phyloP scores from a whole-genome alignment of 305 asterid genomes.

The Vinca major region DNA sequence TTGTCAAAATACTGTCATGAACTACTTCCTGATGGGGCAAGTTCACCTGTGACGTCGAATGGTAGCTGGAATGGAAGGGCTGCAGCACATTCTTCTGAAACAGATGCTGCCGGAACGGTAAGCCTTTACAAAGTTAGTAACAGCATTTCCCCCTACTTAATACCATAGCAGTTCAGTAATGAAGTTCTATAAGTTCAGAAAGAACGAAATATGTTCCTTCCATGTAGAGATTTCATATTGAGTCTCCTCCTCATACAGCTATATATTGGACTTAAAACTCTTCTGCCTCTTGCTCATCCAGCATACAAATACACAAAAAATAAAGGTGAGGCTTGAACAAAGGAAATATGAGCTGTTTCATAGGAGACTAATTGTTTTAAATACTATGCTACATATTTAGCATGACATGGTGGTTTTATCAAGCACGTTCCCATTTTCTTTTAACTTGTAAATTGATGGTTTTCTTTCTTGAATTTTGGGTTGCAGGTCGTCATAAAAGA shows the following conservation, averaged over 20 bases:
- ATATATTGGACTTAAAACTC: not conserved
- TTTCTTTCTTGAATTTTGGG: constrained; percentile 8
- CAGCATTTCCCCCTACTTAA: not conserved
- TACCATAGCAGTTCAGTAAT: not conserved
- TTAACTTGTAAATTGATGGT: not conserved
- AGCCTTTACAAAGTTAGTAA: constrained; percentile 19
- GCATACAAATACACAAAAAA: not conserved
- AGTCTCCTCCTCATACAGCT: not conserved
- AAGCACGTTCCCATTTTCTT: not conserved
- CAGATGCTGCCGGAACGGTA: constrained; percentile 87
- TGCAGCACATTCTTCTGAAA: constrained; percentile 52
- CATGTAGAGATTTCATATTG: not conserved
- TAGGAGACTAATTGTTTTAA: not conserved
- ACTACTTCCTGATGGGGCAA: constrained; percentile 64
- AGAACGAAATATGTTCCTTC: not conserved
- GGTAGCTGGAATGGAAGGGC: constrained; percentile 62
- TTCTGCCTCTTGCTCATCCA: not conserved
- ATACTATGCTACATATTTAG: not conserved
- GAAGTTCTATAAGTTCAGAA: not conserved
- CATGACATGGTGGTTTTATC: not conserved
- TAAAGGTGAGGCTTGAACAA: not conserved
- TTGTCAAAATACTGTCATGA: constrained; percentile 74
- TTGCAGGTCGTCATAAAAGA: constrained; percentile 46
- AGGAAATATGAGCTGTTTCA: not conserved
- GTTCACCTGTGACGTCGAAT: constrained; percentile 42